These are phyloP conservation scores for Eucalyptus pauciflora DNA, from an alignment of 345 rosid genomes.

Conservation along the genomic window DNA sequence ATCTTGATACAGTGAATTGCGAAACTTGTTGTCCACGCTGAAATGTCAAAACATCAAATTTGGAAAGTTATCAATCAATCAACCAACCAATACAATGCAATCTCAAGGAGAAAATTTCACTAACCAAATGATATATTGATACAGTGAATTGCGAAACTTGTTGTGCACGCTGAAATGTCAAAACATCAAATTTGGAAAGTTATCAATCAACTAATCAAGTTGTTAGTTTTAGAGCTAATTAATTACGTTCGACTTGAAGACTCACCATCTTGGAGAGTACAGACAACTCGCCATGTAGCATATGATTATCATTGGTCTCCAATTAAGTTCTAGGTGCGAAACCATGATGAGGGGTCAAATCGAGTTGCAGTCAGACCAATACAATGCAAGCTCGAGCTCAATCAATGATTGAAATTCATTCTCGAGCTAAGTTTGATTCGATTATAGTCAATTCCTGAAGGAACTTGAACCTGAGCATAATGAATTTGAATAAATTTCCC, in stretches of 20 bases:
- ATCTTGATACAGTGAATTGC: too few species aligned
- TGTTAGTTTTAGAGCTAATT: neutral
- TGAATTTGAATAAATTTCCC: neutral
- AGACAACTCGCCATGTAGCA: neutral
- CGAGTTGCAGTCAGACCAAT: neutral
- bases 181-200: neutral
- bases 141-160: neutral
- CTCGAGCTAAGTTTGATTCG: neutral
- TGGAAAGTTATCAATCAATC: too few species aligned
- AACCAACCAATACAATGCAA: too few species aligned
- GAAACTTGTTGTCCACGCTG: too few species aligned
- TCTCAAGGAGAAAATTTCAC: too few species aligned
- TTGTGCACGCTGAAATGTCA: neutral
- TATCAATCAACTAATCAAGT: neutral
- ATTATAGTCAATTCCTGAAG: fast-evolving
- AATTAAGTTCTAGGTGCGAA: neutral
- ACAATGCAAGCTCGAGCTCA: neutral
- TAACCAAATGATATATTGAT: neutral
- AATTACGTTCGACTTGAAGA: neutral
- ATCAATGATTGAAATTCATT: neutral
- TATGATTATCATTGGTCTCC: neutral
- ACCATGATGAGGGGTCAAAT: neutral
- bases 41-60: too few species aligned
- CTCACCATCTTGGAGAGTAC: neutral
- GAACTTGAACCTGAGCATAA: neutral